Base-by-base conservation (phyloP, 2,329 filamentous ascomycete species). In the Hyphodiscus sp. region DNA sequence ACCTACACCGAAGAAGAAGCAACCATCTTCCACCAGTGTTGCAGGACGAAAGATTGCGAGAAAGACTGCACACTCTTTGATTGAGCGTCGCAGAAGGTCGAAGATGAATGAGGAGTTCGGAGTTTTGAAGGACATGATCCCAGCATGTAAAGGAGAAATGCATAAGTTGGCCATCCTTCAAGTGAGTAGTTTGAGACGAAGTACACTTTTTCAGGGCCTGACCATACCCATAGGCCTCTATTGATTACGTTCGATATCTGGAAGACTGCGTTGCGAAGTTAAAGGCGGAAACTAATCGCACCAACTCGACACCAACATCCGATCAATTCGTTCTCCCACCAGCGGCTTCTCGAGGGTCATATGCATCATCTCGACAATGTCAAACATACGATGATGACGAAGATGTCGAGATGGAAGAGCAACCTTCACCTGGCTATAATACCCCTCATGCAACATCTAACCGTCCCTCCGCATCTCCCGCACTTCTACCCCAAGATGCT, bases 21-120 rank as follows among this genome's bases (percentile, higher is more conserved):
- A 89, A 63, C 79, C 85, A 1, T 84, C 81, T 49, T 80, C 82
- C 1, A 87, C 85, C 6, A 95, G 87, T 62, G 89, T 89, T 1
- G 91, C 91, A 0, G 91, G 91, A n/a, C 81, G 91, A 52, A 97
- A 96, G 75, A 95, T 94, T 61, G 91, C 94, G 6, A 81, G 94
- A 61, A 97, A 96, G 74, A 97, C 92, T 1, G 94, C 94, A 11
- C 94, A 99, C 67, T 96, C 91, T 65, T 73, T 97, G 61, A 99
- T 97, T 63, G 94, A 99, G 73, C 79, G 94, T 45, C 76, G 92
- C 54, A 76, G 94, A 63, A 79, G 94, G 58, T 95, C 89, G 13
- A 99, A 97, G 76, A 99, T 97, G 92, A 97, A 99, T 63, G 92
- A 97, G 69, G 94, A 97, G 72, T 97, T 97, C 73, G 87, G 84